phyloP scores from a whole-genome alignment of 768 basidiomycete species.

The Boletus subparvulus region DNA sequence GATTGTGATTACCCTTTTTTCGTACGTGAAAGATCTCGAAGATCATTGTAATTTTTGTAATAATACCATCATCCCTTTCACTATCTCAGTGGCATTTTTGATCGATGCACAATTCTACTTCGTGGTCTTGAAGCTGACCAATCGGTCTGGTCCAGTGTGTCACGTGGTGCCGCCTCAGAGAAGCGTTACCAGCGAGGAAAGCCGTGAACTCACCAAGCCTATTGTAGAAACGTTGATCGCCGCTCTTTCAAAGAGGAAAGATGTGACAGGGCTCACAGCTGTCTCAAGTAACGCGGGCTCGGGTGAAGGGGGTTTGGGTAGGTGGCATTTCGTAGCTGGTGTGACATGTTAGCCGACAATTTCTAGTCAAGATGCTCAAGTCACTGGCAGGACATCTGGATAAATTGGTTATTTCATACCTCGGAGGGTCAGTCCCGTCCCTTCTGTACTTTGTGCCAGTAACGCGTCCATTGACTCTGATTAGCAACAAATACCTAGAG shows the following conservation, averaged over 20 bases:
- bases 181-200: neutral
- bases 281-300: constrained; percentile 85
- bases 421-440: constrained; percentile 58
- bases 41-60: constrained; percentile 6
- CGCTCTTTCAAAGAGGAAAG: constrained; percentile 68
- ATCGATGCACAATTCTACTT: neutral
- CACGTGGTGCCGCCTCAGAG: neutral
- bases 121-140: neutral
- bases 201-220: neutral
- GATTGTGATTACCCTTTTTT: constrained; percentile 35
- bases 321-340: neutral
- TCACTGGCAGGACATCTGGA: constrained; percentile 57
- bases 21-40: neutral
- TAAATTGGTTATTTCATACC: constrained; percentile 85
- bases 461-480: neutral
- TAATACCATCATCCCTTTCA: constrained; percentile 1
- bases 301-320: constrained; percentile 67
- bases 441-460: neutral
- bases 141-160: neutral
- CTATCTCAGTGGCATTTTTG: neutral
- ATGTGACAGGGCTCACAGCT: constrained; percentile 69
- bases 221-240: constrained; percentile 70
- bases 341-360: neutral
- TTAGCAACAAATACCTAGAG: constrained; percentile 83
- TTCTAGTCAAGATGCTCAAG: constrained; percentile 66